A percentile compares a stretch with the other conserved stretches of the same genome.
Evolutionary conservation across 768 basidiomycete species (phyloP).

Genomic region (Serendipita indica): DNA sequence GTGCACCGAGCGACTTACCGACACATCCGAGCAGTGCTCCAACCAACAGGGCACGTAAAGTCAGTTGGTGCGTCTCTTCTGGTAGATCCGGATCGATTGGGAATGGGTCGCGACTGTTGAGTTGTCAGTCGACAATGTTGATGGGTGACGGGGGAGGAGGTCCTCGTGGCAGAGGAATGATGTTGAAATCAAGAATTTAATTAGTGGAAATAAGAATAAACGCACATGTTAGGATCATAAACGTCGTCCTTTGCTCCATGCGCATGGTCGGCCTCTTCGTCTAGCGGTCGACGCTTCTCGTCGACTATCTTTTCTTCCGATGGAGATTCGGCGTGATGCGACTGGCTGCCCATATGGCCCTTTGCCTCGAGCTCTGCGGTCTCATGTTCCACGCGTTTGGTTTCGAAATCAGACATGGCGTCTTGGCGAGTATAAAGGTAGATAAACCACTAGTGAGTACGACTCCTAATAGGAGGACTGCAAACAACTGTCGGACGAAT

Average conservation of each 20-base stretch:
- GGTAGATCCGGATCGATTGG: slow-evolving; percentile 34
- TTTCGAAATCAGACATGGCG: background rate
- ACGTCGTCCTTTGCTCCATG: no score
- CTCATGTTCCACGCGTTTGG: background rate
- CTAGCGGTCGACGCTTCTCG: background rate
- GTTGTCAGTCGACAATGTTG: background rate
- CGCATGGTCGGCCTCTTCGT: background rate
- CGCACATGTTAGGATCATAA: background rate
- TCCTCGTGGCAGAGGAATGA: no score
- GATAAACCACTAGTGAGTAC: background rate
- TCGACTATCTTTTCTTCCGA: background rate
- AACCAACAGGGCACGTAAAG: slow-evolving; percentile 30
- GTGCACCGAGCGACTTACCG: slow-evolving; percentile 39
- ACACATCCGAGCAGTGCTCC: slow-evolving; percentile 38
- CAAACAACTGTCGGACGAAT: background rate
- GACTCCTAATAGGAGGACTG: background rate
- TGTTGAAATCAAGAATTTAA: background rate
- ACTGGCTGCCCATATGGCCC: no score
- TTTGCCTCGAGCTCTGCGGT: background rate
- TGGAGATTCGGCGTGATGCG: no score
- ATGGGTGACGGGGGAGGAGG: no score
- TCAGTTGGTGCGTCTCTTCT: slow-evolving; percentile 33
- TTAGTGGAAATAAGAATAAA: background rate
- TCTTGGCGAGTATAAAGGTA: background rate
- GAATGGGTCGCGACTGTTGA: slow-evolving; percentile 33